Conservation (phyloP, 805 yeast genomes). For the Lachancea meyersii region DNA sequence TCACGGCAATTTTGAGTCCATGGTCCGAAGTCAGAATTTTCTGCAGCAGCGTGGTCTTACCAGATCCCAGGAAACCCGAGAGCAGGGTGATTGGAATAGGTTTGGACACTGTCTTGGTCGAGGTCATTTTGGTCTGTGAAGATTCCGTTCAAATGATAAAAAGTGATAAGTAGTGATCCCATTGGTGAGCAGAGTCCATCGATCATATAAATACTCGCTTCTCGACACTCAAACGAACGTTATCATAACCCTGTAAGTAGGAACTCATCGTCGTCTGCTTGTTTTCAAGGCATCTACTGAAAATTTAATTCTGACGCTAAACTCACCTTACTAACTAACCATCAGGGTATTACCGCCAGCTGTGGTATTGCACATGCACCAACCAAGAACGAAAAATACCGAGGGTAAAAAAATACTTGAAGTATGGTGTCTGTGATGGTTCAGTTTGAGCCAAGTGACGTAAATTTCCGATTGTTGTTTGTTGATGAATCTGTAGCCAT, state of each 20-base stretch:
- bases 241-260: not conserved
- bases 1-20: constrained; percentile 40
- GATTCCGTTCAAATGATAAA: too few species aligned
- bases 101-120: constrained; percentile 7
- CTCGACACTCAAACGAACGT: not conserved
- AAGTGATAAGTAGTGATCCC: too few species aligned
- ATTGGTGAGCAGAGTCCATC: too few species aligned
- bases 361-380: too few species aligned
- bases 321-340: not conserved
- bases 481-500: too few species aligned
- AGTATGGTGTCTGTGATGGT: too few species aligned
- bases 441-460: too few species aligned
- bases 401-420: too few species aligned
- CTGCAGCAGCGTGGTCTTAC: constrained; percentile 43
- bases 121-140: constrained; percentile 3
- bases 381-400: too few species aligned
- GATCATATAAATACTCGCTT: not conserved
- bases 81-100: constrained; percentile 43
- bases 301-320: not conserved
- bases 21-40: constrained; percentile 37
- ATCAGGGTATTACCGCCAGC: not conserved
- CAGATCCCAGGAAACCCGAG: constrained; percentile 43
- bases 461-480: too few species aligned
- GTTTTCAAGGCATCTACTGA: too few species aligned
- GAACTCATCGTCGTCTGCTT: too few species aligned